A percentile compares a stretch with the other conserved stretches of the same genome.
These are phyloP conservation scores for Pestalotiopsis sp. DNA, from an alignment of 2,329 filamentous ascomycete genomes.

Conservation along the genomic window DNA sequence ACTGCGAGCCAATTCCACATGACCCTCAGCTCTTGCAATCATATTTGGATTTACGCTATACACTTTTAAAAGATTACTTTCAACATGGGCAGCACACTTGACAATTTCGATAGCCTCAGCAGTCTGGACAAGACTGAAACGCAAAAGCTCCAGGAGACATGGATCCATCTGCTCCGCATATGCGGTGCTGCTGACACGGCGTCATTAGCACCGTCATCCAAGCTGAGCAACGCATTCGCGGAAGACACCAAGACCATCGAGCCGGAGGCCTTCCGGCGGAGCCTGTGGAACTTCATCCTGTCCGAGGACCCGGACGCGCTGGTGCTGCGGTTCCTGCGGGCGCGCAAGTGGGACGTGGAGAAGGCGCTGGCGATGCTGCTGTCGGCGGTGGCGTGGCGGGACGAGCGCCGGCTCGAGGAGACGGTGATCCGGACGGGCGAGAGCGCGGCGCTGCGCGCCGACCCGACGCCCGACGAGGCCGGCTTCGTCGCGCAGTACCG, in stretches of 20 bases:
- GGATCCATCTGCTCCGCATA: constrained; percentile 32
- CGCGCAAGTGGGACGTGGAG: constrained; percentile 43
- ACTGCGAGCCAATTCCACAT: background rate
- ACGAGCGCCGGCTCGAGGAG: constrained; percentile 33
- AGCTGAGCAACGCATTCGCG: constrained; percentile 62
- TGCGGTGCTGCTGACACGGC: constrained; percentile 12
- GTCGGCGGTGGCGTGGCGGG: constrained; percentile 40
- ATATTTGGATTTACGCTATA: background rate
- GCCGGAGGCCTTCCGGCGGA: constrained; percentile 24
- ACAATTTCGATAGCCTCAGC: background rate
- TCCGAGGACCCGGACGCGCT: constrained; percentile 41
- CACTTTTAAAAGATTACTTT: background rate
- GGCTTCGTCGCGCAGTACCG: constrained; percentile 40
- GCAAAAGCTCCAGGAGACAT: constrained; percentile 7
- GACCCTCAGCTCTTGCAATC: background rate
- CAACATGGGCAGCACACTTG: background rate
- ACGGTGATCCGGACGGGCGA: constrained; percentile 38
- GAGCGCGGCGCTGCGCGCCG: constrained; percentile 27
- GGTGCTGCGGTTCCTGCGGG: constrained; percentile 42
- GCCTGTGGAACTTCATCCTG: constrained; percentile 28
- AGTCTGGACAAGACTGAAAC: background rate
- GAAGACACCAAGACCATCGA: constrained; percentile 16
- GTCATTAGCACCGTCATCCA: constrained; percentile 37
- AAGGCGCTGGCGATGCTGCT: constrained; percentile 43
- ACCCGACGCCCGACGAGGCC: constrained; percentile 29